phyloP scores from a whole-genome alignment of 345 rosid species.

The Eucalyptus marginata region DNA sequence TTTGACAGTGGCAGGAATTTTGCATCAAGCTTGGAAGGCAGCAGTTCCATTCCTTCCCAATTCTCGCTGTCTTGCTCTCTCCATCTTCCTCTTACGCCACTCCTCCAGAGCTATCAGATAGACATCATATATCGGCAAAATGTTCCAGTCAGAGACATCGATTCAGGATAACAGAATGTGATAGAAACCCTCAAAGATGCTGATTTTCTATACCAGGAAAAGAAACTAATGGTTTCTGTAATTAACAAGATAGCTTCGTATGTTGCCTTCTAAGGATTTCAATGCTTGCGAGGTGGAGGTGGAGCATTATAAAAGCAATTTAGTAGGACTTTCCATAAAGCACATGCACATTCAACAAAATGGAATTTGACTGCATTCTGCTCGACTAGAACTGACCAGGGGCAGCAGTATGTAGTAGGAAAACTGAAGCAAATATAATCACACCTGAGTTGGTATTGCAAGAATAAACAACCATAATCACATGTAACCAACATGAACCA shows the following conservation, averaged over 20 bases:
- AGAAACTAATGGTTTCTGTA: background rate
- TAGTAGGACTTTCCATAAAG: background rate
- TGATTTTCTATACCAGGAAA: background rate
- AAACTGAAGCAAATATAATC: background rate
- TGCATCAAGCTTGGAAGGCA: background rate
- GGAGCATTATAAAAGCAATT: background rate
- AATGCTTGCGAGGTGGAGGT: background rate
- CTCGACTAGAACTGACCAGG: background rate
- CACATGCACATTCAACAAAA: background rate
- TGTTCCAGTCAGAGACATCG: background rate
- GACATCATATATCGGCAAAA: background rate
- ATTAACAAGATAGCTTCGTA: background rate
- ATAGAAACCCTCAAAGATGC: background rate
- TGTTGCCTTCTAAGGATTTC: background rate
- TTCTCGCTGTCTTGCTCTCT: slow-evolving; percentile 60
- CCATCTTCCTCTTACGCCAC: slow-evolving; percentile 91
- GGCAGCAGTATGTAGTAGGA: background rate
- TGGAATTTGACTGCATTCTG: background rate
- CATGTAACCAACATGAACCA: background rate
- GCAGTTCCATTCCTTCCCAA: slow-evolving; percentile 50
- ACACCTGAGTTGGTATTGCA: background rate
- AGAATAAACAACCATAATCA: background rate
- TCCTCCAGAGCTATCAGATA: slow-evolving; percentile 58
- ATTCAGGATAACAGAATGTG: background rate
- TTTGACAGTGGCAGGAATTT: background rate